Conservation (phyloP, 495 filamentous ascomycete genomes). For the Aspergillus olivimuriae region DNA sequence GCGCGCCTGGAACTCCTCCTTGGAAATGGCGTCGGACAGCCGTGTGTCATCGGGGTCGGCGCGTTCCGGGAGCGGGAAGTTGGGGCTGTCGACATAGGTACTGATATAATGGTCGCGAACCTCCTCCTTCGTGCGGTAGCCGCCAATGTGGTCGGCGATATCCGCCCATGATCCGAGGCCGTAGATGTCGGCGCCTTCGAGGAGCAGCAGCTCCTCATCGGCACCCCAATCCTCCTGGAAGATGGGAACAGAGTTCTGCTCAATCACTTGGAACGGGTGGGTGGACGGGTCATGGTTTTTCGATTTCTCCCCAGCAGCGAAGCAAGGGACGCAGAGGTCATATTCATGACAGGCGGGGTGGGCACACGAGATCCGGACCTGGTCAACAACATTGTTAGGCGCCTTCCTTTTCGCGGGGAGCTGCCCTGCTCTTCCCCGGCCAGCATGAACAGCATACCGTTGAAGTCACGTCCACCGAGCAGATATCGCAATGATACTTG, state of each 20-base stretch:
- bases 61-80: conserved; percentile 79
- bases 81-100: conserved; percentile 74
- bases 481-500: conserved; percentile 94
- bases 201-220: conserved; percentile 85
- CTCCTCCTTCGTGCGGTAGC: conserved; percentile 89
- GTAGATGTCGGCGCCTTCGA: conserved; percentile 97
- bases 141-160: conserved; percentile 96
- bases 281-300: conserved; percentile 77
- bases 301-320: conserved; percentile 68
- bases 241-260: conserved; percentile 96
- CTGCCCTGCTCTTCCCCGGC: not conserved
- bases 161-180: conserved; percentile 96
- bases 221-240: conserved; percentile 94
- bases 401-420: not conserved
- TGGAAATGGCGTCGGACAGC: conserved; percentile 69
- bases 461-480: conserved; percentile 89
- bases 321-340: conserved; percentile 95
- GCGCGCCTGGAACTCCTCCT: conserved; percentile 86
- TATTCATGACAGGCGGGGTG: conserved; percentile 81
- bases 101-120: conserved; percentile 88
- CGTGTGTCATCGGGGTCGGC: conserved; percentile 74
- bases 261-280: conserved; percentile 88
- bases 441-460: conserved; percentile 58
- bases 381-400: conserved; percentile 2
- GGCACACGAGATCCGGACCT: conserved; percentile 94